A percentile compares a stretch with the other conserved stretches of the same genome.
phyloP scores from a whole-genome alignment of 2,329 filamentous ascomycete species.

The Ciborinia camelliae region DNA sequence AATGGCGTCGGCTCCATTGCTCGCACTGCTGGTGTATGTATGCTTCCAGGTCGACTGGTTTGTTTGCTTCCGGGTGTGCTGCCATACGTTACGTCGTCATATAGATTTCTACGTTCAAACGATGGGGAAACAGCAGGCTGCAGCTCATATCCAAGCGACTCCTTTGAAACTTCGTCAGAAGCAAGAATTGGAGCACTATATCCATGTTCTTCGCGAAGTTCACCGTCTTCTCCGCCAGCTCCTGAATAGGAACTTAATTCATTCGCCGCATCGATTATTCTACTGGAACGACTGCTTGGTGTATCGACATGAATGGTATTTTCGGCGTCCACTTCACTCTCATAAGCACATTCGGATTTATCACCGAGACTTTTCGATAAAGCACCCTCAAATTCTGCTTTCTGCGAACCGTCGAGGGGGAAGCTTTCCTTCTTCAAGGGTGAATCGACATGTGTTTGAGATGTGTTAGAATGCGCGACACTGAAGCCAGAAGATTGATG shows the following conservation, averaged over 20 bases:
- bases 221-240: constrained; percentile 44
- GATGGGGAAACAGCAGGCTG: constrained; percentile 80
- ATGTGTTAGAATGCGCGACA: constrained; percentile 43
- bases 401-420: constrained; percentile 34
- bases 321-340: constrained; percentile 50
- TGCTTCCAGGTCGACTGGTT: constrained; percentile 60
- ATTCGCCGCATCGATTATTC: constrained; percentile 43
- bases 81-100: constrained; percentile 51
- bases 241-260: constrained; percentile 47
- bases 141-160: constrained; percentile 63
- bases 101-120: constrained; percentile 60
- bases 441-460: constrained; percentile 42
- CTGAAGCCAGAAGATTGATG: constrained; percentile 33
- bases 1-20: constrained; percentile 62
- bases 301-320: constrained; percentile 77
- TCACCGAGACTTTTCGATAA: constrained; percentile 39
- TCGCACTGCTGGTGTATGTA: constrained; percentile 50
- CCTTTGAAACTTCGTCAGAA: constrained; percentile 78
- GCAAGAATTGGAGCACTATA: constrained; percentile 81
- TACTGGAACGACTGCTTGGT: constrained; percentile 46
- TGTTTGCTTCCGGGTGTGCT: constrained; percentile 46
- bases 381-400: constrained; percentile 37
- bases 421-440: constrained; percentile 46
- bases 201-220: constrained; percentile 55
- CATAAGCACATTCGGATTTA: constrained; percentile 40